Evolutionary conservation across 2,329 filamentous ascomycete genomes (phyloP), one percentile per base, ranked within the genome.

Genomic region (Lachnum nothofagi): DNA sequence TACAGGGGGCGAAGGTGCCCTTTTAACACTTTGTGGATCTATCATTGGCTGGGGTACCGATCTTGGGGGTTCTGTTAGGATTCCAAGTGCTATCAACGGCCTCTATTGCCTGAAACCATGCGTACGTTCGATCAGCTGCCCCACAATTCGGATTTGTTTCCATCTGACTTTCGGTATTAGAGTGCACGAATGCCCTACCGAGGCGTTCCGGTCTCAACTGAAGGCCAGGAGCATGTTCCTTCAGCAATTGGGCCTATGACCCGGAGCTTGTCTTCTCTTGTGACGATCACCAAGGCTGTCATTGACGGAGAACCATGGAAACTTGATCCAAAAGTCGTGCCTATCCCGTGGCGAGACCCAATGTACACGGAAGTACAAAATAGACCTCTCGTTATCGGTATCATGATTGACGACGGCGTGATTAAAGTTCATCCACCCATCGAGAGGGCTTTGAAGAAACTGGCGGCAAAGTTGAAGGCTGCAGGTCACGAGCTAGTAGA

Each of bases 151-250:
- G 8, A 22, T 12, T 12, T 20, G 24, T 12, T 39, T 14, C 23
- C 46, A 31, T 29, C 8, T 31, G n/a, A 24, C 9, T 43, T 27
- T 37, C 10, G 12, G 38, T 14, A 49, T 4, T 0, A 82, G 78
- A 82, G 75, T 54, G 69, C 70, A 2, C 72, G 80, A 5, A 60
- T 83, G 0, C 78, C 81, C 0, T 84, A 83, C 43, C 60, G 71
- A 10, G 79, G 78, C 0, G 77, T 80, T 0, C 70, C 77, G 0
- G 80, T 83, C 0, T 82, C 79, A 0, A 82, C 77, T 0, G 79
- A 83, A 34, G 79, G 81, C 2, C 80, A 84, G 57, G 78, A 83
- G 48, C 79, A 84, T 62, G 76, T 84, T 0, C 80, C 80, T 1
- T 84, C 80, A 0, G 72, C 79, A 0, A 66, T 83, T n/a, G 80